Conservation (phyloP, 371 early-diverging fungal species). For the Zopfochytrium polystomum region DNA sequence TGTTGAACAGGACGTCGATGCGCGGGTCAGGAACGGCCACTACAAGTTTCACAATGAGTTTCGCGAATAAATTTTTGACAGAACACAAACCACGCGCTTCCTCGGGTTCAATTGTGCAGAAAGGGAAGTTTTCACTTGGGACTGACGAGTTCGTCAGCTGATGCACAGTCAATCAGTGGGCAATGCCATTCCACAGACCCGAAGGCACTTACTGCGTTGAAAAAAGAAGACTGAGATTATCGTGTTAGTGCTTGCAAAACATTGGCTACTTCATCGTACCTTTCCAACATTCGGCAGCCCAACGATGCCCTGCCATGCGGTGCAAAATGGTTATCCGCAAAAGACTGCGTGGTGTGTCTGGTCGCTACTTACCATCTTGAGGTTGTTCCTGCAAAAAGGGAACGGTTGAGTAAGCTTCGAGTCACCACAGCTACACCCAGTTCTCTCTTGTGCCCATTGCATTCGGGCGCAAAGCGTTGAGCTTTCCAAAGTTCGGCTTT, state of each 20-base stretch:
- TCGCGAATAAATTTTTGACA: too few relatives aligned
- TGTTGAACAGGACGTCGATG: slow-evolving; percentile 79
- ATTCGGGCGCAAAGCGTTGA: too few relatives aligned
- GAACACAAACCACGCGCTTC: slow-evolving; percentile 85
- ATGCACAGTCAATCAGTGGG: too few relatives aligned
- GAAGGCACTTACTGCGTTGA: too few relatives aligned
- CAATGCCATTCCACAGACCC: too few relatives aligned
- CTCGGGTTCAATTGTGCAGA: slow-evolving; percentile 74
- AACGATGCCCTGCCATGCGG: slow-evolving; percentile 82
- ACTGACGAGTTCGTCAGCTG: slow-evolving; percentile 84
- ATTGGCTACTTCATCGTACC: slow-evolving; percentile 62
- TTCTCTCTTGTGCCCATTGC: too few relatives aligned
- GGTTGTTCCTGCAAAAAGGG: slow-evolving; percentile 64
- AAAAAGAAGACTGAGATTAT: slow-evolving; percentile 55
- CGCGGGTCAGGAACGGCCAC: slow-evolving; percentile 93
- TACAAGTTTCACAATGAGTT: too few relatives aligned
- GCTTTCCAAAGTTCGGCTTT: too few relatives aligned
- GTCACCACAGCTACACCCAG: too few relatives aligned
- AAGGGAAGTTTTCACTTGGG: slow-evolving; percentile 65
- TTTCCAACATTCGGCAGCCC: slow-evolving; percentile 99
- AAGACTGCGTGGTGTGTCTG: too few relatives aligned
- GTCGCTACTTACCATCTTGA: slow-evolving; percentile 94
- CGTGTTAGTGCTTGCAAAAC: too few relatives aligned
- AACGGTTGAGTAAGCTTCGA: not conserved
- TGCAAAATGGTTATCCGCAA: not conserved